phyloP scores from a whole-genome alignment of 805 yeast genomes.

The Candida ficus region DNA sequence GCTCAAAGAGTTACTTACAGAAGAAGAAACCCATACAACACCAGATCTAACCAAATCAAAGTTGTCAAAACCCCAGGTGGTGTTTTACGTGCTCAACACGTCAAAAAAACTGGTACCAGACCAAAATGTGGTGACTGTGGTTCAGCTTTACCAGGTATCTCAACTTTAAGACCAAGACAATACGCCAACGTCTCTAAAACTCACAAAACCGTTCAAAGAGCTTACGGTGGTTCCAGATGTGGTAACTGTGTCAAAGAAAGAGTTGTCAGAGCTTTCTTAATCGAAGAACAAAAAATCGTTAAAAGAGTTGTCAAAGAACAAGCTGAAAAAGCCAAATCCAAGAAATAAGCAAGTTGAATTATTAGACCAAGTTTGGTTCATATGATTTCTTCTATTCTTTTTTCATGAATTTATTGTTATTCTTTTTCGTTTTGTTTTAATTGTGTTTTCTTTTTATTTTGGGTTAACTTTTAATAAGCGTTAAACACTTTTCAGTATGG shows the following conservation, averaged over 20 bases:
- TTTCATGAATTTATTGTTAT: slow-evolving; percentile 3
- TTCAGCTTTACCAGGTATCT: slow-evolving; percentile 74
- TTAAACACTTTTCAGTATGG: neutral
- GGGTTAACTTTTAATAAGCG: neutral
- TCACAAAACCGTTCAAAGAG: slow-evolving; percentile 97
- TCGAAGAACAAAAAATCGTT: slow-evolving; percentile 99
- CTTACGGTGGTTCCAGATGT: slow-evolving; percentile 99
- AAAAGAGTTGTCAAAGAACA: slow-evolving; percentile 98
- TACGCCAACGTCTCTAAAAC: slow-evolving; percentile 94
- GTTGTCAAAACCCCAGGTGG: slow-evolving; percentile 99
- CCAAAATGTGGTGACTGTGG: slow-evolving; percentile 85
- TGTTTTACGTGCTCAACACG: slow-evolving; percentile 95
- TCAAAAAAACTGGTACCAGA: slow-evolving; percentile 81
- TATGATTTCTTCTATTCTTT: neutral
- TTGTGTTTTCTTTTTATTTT: neutral
- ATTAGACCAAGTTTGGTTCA: neutral
- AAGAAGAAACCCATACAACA: slow-evolving; percentile 99
- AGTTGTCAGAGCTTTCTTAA: slow-evolving; percentile 98
- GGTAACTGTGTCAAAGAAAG: slow-evolving; percentile 99
- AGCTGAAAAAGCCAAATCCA: slow-evolving; percentile 71
- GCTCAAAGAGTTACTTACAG: slow-evolving; percentile 99
- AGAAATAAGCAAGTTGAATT: slow-evolving; percentile 1
- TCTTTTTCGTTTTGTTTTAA: neutral
- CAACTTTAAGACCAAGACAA: slow-evolving; percentile 97
- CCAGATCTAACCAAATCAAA: slow-evolving; percentile 99